phyloP scores from a whole-genome alignment of 345 rosid species.

The Psidium guajava region DNA sequence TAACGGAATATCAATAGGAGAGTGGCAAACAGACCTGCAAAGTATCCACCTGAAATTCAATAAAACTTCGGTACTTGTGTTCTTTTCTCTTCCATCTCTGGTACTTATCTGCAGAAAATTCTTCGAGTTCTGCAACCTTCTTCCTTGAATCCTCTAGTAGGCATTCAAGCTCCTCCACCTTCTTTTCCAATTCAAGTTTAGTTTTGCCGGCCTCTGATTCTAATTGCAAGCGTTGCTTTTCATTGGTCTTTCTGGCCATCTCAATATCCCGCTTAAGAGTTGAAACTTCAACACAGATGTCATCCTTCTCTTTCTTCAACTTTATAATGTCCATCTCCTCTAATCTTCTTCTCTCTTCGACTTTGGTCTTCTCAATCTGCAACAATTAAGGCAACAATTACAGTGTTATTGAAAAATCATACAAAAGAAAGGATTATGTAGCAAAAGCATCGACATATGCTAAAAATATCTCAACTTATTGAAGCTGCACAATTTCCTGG shows the following conservation, averaged over 20 bases:
- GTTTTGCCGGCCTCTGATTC: constrained; percentile 42
- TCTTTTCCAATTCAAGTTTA: constrained; percentile 41
- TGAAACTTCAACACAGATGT: constrained; percentile 41
- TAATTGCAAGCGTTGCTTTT: constrained; percentile 40
- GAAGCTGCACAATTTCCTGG: background rate
- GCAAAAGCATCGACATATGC: background rate
- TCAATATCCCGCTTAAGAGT: constrained; percentile 57
- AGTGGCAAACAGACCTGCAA: constrained; percentile 43
- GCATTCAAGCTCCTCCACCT: constrained; percentile 48
- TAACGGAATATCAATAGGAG: background rate
- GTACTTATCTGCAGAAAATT: constrained; percentile 48
- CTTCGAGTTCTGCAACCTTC: constrained; percentile 70
- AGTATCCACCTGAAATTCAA: constrained; percentile 42
- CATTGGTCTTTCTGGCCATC: constrained; percentile 35
- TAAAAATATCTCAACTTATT: background rate
- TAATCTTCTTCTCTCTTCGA: constrained; percentile 59
- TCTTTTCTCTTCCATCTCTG: constrained; percentile 71
- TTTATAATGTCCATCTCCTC: constrained; percentile 48
- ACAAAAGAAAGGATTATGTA: background rate
- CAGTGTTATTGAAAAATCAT: background rate
- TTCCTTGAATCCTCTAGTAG: constrained; percentile 36
- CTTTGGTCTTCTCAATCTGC: constrained; percentile 58
- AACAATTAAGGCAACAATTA: constrained; percentile 5
- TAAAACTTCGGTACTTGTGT: constrained; percentile 35
- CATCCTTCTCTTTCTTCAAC: constrained; percentile 48